Evolutionary conservation across 441 rosid species (phyloP), one percentile per base, ranked within the genome.

Genomic region (Pelargonium myrrhifolium): DNA sequence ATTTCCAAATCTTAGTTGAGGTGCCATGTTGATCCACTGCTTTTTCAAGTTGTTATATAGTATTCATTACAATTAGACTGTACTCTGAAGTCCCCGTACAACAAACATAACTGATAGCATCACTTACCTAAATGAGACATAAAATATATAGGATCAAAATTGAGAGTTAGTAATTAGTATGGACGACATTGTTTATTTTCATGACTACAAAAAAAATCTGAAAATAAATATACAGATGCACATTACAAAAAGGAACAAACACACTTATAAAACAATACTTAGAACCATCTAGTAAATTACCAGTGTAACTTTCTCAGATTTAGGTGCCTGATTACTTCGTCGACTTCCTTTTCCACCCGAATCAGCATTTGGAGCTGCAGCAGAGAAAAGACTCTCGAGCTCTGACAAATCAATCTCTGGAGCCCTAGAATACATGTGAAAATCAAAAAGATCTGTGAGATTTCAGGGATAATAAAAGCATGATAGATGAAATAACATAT

Each of bases 381-480:
- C 89, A 64, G 97, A 87, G 86, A 93, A 93, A 71, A 91, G 96
- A 78, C 71, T 84, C 83, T 91, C 99, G 60, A 93, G 92, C 81
- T 93, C 99, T 72, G 84, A 82, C 76, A 93, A 74, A 83, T 93
- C 99, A 71, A 91, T 81, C 42, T 89, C 95, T 9, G 97, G 96
- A 76, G 96, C 87, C 83, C 96, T 91, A 72, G 24, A 71, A 77
- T 17, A 49, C 62, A 72, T 59, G 61, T 17, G 49, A 53, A 43
- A 68, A 76, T 73, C 58, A 55, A 39, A 35, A 67, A 39, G 2
- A 65, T 26, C 71, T 51, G 55, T 21, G 40, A 26, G 64, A 55
- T 56, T 15, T 37, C 53, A 15, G 18, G 58, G 58, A 58, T 26
- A 15, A 10, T n/a, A 10, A 15, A 5, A 12, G 4, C 35, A 24